Conservation (phyloP, 768 basidiomycete genomes). For the Boletus reticuloceps region DNA sequence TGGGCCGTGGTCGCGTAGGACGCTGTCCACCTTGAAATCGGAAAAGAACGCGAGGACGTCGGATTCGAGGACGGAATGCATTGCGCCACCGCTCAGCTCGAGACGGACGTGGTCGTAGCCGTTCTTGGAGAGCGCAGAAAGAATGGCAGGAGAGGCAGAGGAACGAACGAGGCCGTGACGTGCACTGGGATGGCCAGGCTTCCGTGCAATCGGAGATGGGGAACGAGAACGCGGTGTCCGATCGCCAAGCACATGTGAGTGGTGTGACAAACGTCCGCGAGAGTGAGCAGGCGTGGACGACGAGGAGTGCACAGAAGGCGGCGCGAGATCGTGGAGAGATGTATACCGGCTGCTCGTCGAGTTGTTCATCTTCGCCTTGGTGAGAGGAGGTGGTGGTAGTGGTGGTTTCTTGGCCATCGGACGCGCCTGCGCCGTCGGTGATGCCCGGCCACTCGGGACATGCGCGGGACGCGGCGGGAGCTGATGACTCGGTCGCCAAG, state of each 20-base stretch:
- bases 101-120: slow-evolving; percentile 67
- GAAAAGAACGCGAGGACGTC: slow-evolving; percentile 69
- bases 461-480: slow-evolving; percentile 29
- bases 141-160: slow-evolving; percentile 16
- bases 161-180: slow-evolving; percentile 23
- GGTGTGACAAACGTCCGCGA: slow-evolving; percentile 27
- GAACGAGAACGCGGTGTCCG: slow-evolving; percentile 32
- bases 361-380: slow-evolving; percentile 28
- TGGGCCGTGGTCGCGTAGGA: slow-evolving; percentile 65
- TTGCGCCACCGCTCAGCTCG: slow-evolving; percentile 43
- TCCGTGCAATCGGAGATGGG: slow-evolving; percentile 41
- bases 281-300: slow-evolving; percentile 34
- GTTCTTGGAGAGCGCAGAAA: slow-evolving; percentile 54
- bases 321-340: slow-evolving; percentile 18
- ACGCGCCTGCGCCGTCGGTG: slow-evolving; percentile 25
- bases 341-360: slow-evolving; percentile 23
- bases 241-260: slow-evolving; percentile 14
- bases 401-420: slow-evolving; percentile 27
- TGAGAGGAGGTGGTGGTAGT: slow-evolving; percentile 14
- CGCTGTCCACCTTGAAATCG: slow-evolving; percentile 68
- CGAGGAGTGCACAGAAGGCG: slow-evolving; percentile 29
- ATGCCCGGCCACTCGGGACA: slow-evolving; percentile 25
- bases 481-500: slow-evolving; percentile 26
- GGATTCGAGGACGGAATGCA: slow-evolving; percentile 56
- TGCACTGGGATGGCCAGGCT: slow-evolving; percentile 34